Conservation (phyloP, 768 basidiomycete species). For the Candolleomyces aberdarensis region DNA sequence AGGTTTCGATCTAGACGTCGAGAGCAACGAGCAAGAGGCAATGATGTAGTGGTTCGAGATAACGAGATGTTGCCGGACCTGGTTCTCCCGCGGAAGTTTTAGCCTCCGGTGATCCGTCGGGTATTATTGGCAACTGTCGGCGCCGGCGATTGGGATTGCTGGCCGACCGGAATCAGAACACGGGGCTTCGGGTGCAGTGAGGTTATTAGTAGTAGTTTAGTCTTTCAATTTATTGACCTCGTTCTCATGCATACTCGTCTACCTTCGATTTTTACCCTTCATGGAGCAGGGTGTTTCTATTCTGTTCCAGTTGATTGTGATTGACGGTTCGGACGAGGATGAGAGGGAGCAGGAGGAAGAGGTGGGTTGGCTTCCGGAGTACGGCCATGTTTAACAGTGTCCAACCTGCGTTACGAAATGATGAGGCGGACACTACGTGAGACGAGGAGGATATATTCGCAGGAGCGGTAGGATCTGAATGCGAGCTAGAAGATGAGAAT, state of each 20-base stretch:
- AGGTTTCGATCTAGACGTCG: not conserved
- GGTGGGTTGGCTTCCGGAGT: constrained; percentile 17
- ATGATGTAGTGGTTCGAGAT: not conserved
- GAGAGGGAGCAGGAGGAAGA: constrained; percentile 14
- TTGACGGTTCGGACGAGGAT: constrained; percentile 5
- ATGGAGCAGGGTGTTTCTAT: constrained; percentile 52
- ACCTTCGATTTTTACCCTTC: constrained; percentile 32
- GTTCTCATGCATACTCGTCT: constrained; percentile 9
- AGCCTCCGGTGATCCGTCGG: too few relatives aligned
- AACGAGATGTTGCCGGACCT: not conserved
- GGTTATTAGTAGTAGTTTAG: constrained; percentile 6
- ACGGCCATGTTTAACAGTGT: constrained; percentile 54
- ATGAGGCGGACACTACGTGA: constrained; percentile 31
- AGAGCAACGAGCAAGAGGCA: not conserved
- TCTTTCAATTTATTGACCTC: constrained; percentile 3
- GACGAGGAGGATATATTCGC: constrained; percentile 10
- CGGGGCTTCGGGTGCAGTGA: too few relatives aligned
- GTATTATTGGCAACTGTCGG: too few relatives aligned
- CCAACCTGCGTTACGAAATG: constrained; percentile 65
- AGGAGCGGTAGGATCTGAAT: constrained; percentile 9
- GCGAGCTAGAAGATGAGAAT: constrained; percentile 12
- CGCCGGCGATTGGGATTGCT: too few relatives aligned
- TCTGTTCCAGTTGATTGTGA: constrained; percentile 38
- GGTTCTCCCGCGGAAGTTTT: too few relatives aligned
- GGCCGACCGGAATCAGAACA: too few relatives aligned